Conservation (phyloP, 2,329 filamentous ascomycete genomes). For the Arthrinium phaeospermum region DNA sequence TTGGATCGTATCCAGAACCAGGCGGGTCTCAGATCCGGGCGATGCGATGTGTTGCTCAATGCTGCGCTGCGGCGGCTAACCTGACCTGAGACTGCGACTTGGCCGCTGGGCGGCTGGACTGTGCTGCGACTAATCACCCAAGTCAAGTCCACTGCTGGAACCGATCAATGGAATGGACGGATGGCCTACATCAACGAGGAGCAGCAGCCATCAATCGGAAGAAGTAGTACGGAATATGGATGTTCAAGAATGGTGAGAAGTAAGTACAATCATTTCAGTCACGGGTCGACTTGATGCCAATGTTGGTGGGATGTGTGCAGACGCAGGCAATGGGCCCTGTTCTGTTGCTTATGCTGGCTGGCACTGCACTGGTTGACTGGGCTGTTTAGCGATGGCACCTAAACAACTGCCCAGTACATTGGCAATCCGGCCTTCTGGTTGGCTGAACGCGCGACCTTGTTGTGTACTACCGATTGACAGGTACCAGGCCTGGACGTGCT, state of each 20-base stretch:
- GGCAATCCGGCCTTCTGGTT: background rate
- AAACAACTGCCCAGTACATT: background rate
- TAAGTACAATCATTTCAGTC: background rate
- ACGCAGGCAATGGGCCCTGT: background rate
- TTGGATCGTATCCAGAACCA: background rate
- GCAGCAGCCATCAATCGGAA: background rate
- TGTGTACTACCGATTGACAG: slow-evolving; percentile 10
- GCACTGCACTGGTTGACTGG: background rate
- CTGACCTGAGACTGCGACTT: background rate
- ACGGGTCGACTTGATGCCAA: background rate
- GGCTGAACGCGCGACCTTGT: background rate
- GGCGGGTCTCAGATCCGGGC: slow-evolving; percentile 16
- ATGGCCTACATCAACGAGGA: background rate
- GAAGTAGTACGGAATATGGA: background rate
- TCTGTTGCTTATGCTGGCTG: background rate
- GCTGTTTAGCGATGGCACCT: background rate
- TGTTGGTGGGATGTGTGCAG: background rate
- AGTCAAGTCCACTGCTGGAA: background rate
- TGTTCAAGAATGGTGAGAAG: background rate
- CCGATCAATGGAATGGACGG: background rate
- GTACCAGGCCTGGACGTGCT: slow-evolving; percentile 6
- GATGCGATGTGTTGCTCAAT: slow-evolving; percentile 15
- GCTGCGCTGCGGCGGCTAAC: background rate
- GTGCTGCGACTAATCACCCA: background rate
- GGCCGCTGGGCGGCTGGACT: background rate